Conservation (phyloP, 305 asterid genomes). For the Nicotiana rustica region DNA sequence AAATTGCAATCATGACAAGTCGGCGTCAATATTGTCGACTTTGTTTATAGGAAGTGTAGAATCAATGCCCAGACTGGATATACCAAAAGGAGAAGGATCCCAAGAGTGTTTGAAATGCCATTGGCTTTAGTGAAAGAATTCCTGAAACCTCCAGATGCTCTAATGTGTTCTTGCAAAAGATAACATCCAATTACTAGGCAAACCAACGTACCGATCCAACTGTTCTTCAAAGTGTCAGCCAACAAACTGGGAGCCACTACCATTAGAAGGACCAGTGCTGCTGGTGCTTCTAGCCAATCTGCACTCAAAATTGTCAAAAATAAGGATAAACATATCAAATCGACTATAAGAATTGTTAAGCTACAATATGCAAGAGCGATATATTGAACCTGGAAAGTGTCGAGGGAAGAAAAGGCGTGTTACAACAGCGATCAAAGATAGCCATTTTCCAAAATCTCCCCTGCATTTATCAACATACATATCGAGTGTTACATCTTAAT, state of each 20-base stretch:
- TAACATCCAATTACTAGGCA: constrained; percentile 82
- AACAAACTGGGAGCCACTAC: constrained; percentile 78
- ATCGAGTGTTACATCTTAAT: neutral
- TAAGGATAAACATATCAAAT: neutral
- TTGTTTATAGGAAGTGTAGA: constrained; percentile 48
- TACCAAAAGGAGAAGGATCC: constrained; percentile 73
- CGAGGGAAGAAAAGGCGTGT: constrained; percentile 80
- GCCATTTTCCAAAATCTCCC: constrained; percentile 93
- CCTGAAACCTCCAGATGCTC: constrained; percentile 92
- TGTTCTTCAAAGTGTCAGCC: constrained; percentile 56
- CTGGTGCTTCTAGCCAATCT: constrained; percentile 94
- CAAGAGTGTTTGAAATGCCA: constrained; percentile 80
- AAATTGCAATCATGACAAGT: neutral
- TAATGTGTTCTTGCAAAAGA: constrained; percentile 91
- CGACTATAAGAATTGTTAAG: neutral
- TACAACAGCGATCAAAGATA: constrained; percentile 69
- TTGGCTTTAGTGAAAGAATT: constrained; percentile 77
- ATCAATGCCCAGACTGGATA: constrained; percentile 93
- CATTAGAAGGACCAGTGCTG: constrained; percentile 67
- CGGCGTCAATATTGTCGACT: neutral
- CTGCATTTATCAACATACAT: constrained; percentile 46
- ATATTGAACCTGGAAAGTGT: constrained; percentile 64
- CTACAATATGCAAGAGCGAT: neutral
- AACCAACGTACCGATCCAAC: constrained; percentile 53
- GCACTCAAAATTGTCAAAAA: constrained; percentile 36